Percentiles rank a stretch among this genome's conserved stretches.
These are phyloP conservation scores for Yamadazyma atlantica DNA, from an alignment of 1,139 yeast genomes.

Conservation along the genomic window DNA sequence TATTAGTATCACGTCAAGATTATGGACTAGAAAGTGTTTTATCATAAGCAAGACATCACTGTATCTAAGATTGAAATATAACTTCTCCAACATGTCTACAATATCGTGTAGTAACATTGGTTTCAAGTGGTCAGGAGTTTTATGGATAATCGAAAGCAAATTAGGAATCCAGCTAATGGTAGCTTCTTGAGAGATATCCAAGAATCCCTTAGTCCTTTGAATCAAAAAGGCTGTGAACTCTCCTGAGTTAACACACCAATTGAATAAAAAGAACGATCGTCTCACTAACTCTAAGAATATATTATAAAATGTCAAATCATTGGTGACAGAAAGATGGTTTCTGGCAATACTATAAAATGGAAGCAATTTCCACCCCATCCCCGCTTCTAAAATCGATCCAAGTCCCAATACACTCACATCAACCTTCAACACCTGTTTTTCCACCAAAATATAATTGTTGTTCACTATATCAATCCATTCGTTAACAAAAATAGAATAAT, in stretches of 20 bases:
- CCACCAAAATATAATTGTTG: constrained; percentile 1
- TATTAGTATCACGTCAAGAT: background rate
- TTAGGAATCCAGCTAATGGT: background rate
- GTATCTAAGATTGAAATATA: background rate
- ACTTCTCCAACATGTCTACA: background rate
- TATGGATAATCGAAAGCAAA: background rate
- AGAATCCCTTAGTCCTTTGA: constrained; percentile 2
- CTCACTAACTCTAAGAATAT: background rate
- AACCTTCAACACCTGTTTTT: constrained; percentile 2
- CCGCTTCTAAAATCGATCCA: background rate
- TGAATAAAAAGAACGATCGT: background rate
- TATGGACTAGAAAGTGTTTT: background rate
- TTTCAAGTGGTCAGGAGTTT: constrained; percentile 1
- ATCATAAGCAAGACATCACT: background rate
- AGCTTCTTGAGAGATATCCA: background rate
- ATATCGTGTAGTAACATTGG: constrained; percentile 1
- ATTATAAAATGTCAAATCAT: constrained; percentile 1
- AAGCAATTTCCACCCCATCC: constrained; percentile 3
- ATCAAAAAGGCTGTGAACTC: constrained; percentile 1
- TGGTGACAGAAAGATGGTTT: background rate
- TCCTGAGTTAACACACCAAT: constrained; percentile 2
- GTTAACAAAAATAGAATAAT: background rate
- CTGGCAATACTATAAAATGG: constrained; percentile 4
- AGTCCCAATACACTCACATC: constrained; percentile 2
- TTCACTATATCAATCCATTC: constrained; percentile 1